A percentile compares a stretch with the other conserved stretches of the same genome.
Conservation (phyloP, 371 early-diverging fungal genomes). For the Rhizomucor pusillus region DNA sequence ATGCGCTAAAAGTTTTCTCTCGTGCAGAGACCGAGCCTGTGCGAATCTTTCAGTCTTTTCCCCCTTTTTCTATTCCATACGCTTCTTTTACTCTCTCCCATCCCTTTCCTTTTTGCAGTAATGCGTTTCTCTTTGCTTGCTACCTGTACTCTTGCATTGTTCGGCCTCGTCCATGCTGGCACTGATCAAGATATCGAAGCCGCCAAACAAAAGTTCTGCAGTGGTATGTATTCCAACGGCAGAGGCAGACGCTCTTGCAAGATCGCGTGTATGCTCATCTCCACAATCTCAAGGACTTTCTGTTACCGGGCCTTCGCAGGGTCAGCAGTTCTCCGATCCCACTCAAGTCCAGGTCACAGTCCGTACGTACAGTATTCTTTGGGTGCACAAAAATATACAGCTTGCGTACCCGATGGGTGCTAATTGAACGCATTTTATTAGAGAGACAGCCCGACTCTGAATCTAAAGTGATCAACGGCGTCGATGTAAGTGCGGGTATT, state of each 20-base stretch:
- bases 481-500: slow-evolving; percentile 13
- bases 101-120: not conserved
- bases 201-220: slow-evolving; percentile 21
- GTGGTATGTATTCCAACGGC: slow-evolving; percentile 8
- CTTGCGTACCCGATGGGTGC: not conserved
- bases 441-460: slow-evolving; percentile 14
- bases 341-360: slow-evolving; percentile 17
- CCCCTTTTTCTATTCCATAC: not conserved
- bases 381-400: not conserved
- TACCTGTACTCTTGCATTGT: too few species aligned
- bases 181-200: slow-evolving; percentile 8
- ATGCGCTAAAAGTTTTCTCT: too few species aligned
- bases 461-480: slow-evolving; percentile 15
- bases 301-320: slow-evolving; percentile 18
- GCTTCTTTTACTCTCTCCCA: not conserved
- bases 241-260: not conserved
- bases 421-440: not conserved
- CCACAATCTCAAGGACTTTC: slow-evolving; percentile 6
- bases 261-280: not conserved
- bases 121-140: too few species aligned
- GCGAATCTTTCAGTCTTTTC: not conserved
- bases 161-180: too few species aligned
- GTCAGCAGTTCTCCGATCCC: slow-evolving; percentile 17
- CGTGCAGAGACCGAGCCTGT: not conserved
- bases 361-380: slow-evolving; percentile 13